These are phyloP conservation scores for Arctium lappa DNA, from an alignment of 129 eudicot species.

Conservation along the genomic window DNA sequence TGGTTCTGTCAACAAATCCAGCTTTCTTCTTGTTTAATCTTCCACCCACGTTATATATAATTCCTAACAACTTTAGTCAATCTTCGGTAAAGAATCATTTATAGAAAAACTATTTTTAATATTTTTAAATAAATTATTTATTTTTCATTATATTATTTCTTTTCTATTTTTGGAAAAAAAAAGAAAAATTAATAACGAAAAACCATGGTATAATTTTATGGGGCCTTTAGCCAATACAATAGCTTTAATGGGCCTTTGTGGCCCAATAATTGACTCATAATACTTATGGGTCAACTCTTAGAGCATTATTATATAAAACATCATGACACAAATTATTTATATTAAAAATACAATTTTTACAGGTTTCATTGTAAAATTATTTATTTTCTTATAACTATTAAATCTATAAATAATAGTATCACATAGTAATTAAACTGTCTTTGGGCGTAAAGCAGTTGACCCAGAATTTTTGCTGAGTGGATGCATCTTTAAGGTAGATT, in stretches of 20 bases:
- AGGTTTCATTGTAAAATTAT: too few relatives aligned
- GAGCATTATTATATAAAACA: not conserved
- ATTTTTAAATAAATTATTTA: not conserved
- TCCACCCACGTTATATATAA: conserved; percentile 12
- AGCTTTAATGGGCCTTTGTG: not conserved
- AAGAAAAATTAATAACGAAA: not conserved
- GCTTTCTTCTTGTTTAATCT: conserved; percentile 32
- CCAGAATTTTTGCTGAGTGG: too few relatives aligned
- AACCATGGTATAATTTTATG: not conserved
- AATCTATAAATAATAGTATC: too few relatives aligned
- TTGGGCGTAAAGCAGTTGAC: too few relatives aligned
- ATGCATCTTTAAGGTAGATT: too few relatives aligned
- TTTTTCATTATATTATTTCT: not conserved
- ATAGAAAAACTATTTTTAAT: not conserved
- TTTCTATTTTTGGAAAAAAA: not conserved
- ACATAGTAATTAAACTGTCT: too few relatives aligned
- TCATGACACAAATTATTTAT: not conserved
- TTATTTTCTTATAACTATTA: too few relatives aligned
- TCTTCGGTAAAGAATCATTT: conserved; percentile 14
- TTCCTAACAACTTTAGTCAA: conserved; percentile 14
- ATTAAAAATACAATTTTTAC: not conserved
- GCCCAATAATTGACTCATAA: not conserved
- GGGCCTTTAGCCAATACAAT: not conserved
- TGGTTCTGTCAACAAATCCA: conserved; percentile 35
- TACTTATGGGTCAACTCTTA: not conserved